Evolutionary conservation across 2,329 filamentous ascomycete genomes (phyloP), one percentile per base, ranked within the genome.

Genomic region (Sporothrix phasma): DNA sequence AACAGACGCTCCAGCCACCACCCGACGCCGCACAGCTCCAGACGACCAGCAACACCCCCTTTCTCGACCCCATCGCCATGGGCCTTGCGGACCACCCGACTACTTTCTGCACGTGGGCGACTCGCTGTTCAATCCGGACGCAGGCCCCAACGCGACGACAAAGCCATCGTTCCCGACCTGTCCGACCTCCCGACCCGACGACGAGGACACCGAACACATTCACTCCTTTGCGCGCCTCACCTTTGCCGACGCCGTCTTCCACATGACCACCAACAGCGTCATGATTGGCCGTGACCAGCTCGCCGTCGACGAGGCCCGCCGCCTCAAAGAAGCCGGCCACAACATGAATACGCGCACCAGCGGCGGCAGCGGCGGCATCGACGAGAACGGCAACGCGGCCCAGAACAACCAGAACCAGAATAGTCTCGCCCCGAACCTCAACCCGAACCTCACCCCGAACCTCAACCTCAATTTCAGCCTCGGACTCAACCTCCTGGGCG

Each of bases 211-310:
- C 68, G 67, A 61, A 65, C 37, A 74, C 56, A 73, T 85, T 15
- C 80, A 84, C 70, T 84, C 81, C 3, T 85, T 84, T 72, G 82
- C 82, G 49, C 77, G 79, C 61, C 78, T 92, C 66, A 83, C 86
- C 70, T 92, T 92, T 72, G 81, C 83, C 68, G 89, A 92, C 76
- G 88, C 88, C 71, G 82, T 86, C 64, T 92, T 89, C 73, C 88
- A 89, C 74, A 88, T 92, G 85, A 90, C 86, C 61, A 90, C 88
- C 1, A 87, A 87, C 69, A 81, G 84, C 61, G 82, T 92, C 69
- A 83, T 89, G 64, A 84, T 92, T 31, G 88, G 88, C 63, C 86
- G 89, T 66, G 88, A 92, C 73, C 80, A 86, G 70, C 76, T 79
- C 61, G 85, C 85, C 10, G 74, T 84, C 68, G 75, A 80, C 63